Conservation (phyloP, 2,329 filamentous ascomycete genomes). For the Botrytis medusae region DNA sequence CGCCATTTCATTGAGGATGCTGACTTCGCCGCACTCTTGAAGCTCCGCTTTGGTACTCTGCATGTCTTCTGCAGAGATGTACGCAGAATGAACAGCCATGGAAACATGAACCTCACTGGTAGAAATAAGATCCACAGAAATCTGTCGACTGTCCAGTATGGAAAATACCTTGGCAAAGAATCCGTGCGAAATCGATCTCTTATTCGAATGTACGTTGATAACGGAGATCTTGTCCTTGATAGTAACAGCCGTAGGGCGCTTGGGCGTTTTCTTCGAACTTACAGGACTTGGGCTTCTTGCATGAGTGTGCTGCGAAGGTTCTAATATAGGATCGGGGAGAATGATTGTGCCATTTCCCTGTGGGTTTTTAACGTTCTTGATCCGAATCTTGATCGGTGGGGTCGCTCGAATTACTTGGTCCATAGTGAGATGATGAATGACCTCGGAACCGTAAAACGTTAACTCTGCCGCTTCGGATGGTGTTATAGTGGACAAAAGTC, state of each 20-base stretch:
- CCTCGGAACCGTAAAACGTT: conserved; percentile 91
- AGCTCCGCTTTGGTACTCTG: conserved; percentile 70
- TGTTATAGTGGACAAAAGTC: conserved; percentile 83
- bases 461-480: conserved; percentile 93
- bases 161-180: conserved; percentile 94
- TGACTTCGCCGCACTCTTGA: conserved; percentile 81
- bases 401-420: conserved; percentile 86
- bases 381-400: conserved; percentile 78
- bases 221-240: conserved; percentile 97
- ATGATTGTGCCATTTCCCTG: conserved; percentile 77
- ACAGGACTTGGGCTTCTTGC: conserved; percentile 49
- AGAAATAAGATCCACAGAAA: conserved; percentile 95
- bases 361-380: conserved; percentile 90
- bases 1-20: conserved; percentile 87
- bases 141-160: conserved; percentile 79
- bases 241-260: conserved; percentile 84
- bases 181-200: conserved; percentile 90
- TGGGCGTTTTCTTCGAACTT: conserved; percentile 56
- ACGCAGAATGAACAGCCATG: conserved; percentile 88
- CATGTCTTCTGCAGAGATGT: conserved; percentile 61
- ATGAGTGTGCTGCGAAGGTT: conserved; percentile 54
- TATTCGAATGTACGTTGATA: conserved; percentile 97
- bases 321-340: conserved; percentile 66
- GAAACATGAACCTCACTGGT: conserved; percentile 97
- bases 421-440: conserved; percentile 99